These are phyloP conservation scores for Coleophoma crateriformis DNA, from an alignment of 2,329 filamentous ascomycete species.

Conservation along the genomic window DNA sequence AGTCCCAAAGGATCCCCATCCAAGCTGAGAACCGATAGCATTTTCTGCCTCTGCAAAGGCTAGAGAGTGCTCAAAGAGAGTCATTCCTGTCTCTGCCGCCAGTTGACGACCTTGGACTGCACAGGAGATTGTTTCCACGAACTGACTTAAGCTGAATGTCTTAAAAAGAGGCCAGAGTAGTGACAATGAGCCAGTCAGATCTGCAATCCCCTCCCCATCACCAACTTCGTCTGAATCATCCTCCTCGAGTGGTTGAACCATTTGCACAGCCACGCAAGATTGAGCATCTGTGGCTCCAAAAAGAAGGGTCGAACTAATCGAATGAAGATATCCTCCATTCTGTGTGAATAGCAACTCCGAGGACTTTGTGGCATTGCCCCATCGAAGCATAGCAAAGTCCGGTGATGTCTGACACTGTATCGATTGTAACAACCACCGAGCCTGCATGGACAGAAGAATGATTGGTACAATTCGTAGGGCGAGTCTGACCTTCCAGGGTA, in stretches of 20 bases:
- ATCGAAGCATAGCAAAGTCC: constrained; percentile 63
- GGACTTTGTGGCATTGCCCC: constrained; percentile 60
- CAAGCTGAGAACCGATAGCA: constrained; percentile 74
- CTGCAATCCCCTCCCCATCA: constrained; percentile 5
- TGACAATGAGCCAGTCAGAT: constrained; percentile 64
- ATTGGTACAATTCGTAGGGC: constrained; percentile 68
- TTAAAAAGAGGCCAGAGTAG: constrained; percentile 71
- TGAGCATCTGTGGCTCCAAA: constrained; percentile 68
- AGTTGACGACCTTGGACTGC: constrained; percentile 78
- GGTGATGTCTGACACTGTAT: constrained; percentile 89
- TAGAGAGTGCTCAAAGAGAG: constrained; percentile 90
- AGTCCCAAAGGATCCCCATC: constrained; percentile 51
- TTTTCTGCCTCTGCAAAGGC: constrained; percentile 95
- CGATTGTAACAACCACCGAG: constrained; percentile 67
- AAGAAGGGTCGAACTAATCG: constrained; percentile 64
- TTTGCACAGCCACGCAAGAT: constrained; percentile 70
- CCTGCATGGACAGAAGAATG: constrained; percentile 62
- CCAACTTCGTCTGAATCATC: constrained; percentile 27
- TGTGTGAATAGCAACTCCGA: constrained; percentile 66
- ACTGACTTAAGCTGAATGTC: constrained; percentile 69
- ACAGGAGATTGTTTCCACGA: constrained; percentile 82
- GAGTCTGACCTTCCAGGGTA: constrained; percentile 69
- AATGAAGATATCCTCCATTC: constrained; percentile 65
- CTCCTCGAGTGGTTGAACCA: constrained; percentile 53
- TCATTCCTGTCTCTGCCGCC: constrained; percentile 89